Evolutionary conservation across 1,284 basidiomycete species (phyloP), one percentile per base, ranked within the genome.

Genomic region (Hortiboletus rubellus): DNA sequence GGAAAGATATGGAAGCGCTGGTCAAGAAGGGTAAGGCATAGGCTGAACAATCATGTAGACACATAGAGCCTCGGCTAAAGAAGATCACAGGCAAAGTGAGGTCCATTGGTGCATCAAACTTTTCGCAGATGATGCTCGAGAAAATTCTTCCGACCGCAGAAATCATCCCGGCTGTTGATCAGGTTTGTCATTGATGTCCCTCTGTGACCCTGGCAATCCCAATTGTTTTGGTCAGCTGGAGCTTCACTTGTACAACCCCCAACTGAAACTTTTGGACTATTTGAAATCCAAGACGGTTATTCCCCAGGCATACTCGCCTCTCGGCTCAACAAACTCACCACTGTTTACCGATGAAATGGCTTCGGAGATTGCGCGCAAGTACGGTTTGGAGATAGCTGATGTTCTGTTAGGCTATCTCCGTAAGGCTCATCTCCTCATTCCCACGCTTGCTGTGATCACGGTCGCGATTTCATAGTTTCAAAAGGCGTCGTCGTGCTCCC

Each of bases 291-390:
- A 92, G 70, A 79, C 78, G 37, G 94, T 96, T 65, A 74, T 86
- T 31, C 77, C 90, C 1, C 82, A 93, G 71, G 92, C 92, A 0
- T 95, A 94, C 74, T 92, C 89, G 10, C 94, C 94, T 5, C 81
- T 94, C 33, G 92, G 92, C 7, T 91, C 89, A 18, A 84, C 85
- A 8, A 78, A 81, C 63, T 81, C 82, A 5, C 89, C 90, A 3
- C 74, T 95, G n/a, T 74, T 92, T 54, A 72, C 73, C 17, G 92
- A 96, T 68, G 81, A 86, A 51, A 80, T 81, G 17, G 83, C 91
- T 15, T 60, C 75, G n/a, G 77, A 78, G 59, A 81, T 94, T 55
- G 90, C 89, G 6, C 67, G 78, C 60, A 86, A 85, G 71, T 78
- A 90, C 70, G 72, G 72, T 7, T 73, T 88, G 38, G 74, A 81